Percentiles rank a stretch among this genome's conserved stretches.
Conservation (phyloP, 75 land plant species). For the Sequoiadendron giganteum region DNA sequence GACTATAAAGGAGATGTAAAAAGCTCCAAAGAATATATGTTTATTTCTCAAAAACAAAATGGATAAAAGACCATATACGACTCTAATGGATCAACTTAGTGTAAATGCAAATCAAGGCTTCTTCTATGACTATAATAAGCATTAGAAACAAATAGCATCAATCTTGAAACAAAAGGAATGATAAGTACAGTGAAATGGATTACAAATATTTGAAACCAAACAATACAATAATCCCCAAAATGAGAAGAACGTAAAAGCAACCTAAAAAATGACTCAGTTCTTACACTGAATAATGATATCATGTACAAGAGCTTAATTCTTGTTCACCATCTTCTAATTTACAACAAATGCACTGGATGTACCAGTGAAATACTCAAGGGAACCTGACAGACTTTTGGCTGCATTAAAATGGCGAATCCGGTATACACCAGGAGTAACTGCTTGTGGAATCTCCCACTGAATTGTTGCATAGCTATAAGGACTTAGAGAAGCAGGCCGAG, state of each 20-base stretch:
- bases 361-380: conserved; percentile 67
- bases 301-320: background rate
- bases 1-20: background rate
- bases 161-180: background rate
- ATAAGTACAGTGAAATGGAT: background rate
- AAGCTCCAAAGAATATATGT: background rate
- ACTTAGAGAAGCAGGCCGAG: conserved; percentile 58
- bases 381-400: conserved; percentile 62
- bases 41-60: background rate
- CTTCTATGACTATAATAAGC: background rate
- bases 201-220: background rate
- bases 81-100: background rate
- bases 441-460: conserved; percentile 76
- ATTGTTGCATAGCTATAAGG: conserved; percentile 66
- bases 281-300: background rate
- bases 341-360: conserved; percentile 75
- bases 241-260: background rate
- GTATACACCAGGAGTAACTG: conserved; percentile 60
- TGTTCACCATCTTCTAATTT: conserved; percentile 13
- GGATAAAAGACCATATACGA: background rate
- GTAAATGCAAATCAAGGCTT: background rate
- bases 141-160: background rate
- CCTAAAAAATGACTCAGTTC: background rate
- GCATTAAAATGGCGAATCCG: conserved; percentile 87
- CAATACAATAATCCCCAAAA: background rate